Evolutionary conservation across 257 asterid genomes (phyloP), one percentile per base, ranked within the genome.

Genomic region (Paulownia fortunei): DNA sequence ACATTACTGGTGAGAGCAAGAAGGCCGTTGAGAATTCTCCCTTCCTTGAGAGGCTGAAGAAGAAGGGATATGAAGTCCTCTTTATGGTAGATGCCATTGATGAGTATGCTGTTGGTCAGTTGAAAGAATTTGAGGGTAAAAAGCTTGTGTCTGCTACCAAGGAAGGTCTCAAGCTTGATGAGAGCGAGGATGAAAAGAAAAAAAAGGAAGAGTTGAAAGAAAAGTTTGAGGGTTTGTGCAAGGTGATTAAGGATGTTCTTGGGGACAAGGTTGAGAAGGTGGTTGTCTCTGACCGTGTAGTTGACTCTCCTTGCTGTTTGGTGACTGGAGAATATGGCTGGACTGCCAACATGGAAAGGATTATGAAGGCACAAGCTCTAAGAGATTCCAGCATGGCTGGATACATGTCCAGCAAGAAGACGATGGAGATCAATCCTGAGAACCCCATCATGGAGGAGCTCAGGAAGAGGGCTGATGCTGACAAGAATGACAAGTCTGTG

Each of bases 341-440:
- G 93, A 89, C 90, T 44, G 93, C 93, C 0, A 89, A 89, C 86
- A 89, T 89, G 93, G 93, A 89, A 41, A 89, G 94, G 76, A 89
- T 87, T 37, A 89, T 87, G 93, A 89, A 89, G 83, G 93, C 93
- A 0, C 93, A 89, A 39, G 94, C 94, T 46, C 32, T 89, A 74
- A 81, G 94, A 82, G 94, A 89, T 37, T 87, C 92, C 0, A 89
- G 91, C 88, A 89, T 88, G 94, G 88, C 89, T 34, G 92, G 92
- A 0, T 89, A 89, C 84, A 89, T 88, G 94, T 89, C 92, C 0
- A 84, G 89, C 91, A 89, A 89, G 86, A 89, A 88, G 83, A 89
- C 94, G 0, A 89, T 89, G 92, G 92, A 89, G 81, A 89, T 88
- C n/a, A 88, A 89, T 7, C 92, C 94, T 0, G 94, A 89, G 61